Percentiles rank a stretch among this genome's conserved stretches.
These are phyloP conservation scores for Laguncularia racemosa DNA, from an alignment of 345 rosid genomes.

Conservation along the genomic window DNA sequence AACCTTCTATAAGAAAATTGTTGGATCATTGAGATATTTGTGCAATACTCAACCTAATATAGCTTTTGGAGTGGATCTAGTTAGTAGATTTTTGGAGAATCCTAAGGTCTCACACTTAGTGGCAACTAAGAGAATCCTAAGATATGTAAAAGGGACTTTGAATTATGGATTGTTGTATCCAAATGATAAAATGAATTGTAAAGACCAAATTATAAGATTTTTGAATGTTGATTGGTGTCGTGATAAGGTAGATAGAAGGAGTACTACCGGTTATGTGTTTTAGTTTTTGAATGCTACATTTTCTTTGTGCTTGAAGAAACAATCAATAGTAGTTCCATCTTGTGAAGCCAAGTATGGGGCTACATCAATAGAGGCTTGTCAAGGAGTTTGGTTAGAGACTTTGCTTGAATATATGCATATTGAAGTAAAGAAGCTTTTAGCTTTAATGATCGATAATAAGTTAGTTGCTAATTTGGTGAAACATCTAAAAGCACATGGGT, in stretches of 20 bases:
- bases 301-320: slow-evolving; percentile 5
- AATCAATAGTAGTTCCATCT: background rate
- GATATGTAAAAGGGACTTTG: background rate
- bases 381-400: background rate
- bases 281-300: background rate
- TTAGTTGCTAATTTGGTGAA: background rate
- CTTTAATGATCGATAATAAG: background rate
- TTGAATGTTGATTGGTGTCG: background rate
- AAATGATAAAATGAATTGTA: background rate
- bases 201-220: background rate
- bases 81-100: background rate
- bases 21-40: background rate
- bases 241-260: background rate
- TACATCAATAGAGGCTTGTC: background rate
- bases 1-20: background rate
- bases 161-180: background rate
- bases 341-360: slow-evolving; percentile 6
- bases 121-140: background rate
- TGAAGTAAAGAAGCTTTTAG: background rate
- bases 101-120: background rate
- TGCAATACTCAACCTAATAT: background rate
- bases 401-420: background rate
- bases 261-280: background rate
- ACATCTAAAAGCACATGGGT: background rate
- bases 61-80: background rate